Evolutionary conservation across 2,329 filamentous ascomycete genomes (phyloP), one percentile per base, ranked within the genome.

Genomic region (Scedosporium aurantiacum): DNA sequence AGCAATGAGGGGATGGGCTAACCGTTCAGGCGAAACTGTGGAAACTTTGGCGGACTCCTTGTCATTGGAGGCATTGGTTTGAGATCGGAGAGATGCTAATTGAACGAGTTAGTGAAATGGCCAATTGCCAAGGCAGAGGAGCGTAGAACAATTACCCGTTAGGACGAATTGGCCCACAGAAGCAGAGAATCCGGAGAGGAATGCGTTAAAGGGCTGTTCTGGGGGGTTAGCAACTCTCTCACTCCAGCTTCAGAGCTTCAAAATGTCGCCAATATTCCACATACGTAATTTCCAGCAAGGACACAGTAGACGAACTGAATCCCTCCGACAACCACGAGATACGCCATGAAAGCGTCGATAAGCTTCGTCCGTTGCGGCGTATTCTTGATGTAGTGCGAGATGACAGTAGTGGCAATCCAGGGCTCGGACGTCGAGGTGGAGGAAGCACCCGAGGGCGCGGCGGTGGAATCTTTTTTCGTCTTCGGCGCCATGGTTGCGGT

Each of bases 91-190:
- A 52, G 85, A 87, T 65, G 82, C 85, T 87, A 66, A 37, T 54
- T 27, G 23, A 27, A 21, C 12, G 16, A 56, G 52, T 45, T 27
- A 25, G 50, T 25, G 23, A 10, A 27, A 18, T 64, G 14, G 28
- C 21, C 8, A 23, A 28, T 40, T 8, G 16, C 18, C 25, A 18
- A 12, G n/a, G 18, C 21, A 4, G 5, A 21, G 25, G 43, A 27
- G 21, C 45, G n/a, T 28, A 10, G 56, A n/a, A 25, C 40, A 5
- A 60, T 14, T 86, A 80, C 91, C 90, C 58, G 94, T 97, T 67
- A 99, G 84, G 65, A 99, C 94, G 73, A 99, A 99, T 73, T 99
- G 94, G 64, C 94, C 94, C 65, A 99, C 93, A 1, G 93, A 94
- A 16, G 93, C 91, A 64, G 85, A 87, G 79, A 99, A 99, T 57